A percentile compares a stretch with the other conserved stretches of the same genome.
phyloP scores from a whole-genome alignment of 345 rosid species.

The Syzygium aromaticum region DNA sequence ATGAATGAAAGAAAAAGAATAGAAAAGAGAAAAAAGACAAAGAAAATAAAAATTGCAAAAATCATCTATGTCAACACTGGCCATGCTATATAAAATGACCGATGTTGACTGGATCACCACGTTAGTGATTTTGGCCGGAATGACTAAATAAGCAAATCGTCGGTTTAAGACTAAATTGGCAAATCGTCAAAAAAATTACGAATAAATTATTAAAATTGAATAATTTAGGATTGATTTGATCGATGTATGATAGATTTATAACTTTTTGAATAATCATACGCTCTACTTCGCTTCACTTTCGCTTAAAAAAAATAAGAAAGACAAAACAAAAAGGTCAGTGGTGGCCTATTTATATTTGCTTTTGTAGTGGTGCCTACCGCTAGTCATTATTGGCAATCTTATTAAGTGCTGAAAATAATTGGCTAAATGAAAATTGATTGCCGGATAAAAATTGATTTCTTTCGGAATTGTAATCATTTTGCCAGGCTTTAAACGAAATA shows the following conservation, averaged over 20 bases:
- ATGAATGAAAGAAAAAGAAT: neutral
- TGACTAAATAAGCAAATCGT: neutral
- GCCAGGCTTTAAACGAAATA: no score
- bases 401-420: no score
- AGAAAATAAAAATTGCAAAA: neutral
- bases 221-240: neutral
- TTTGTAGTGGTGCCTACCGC: neutral
- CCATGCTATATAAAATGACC: neutral
- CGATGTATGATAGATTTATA: no score
- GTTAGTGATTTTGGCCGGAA: neutral
- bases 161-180: no score
- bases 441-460: no score
- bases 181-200: no score
- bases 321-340: neutral
- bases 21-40: neutral
- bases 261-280: no score
- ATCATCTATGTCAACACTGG: neutral
- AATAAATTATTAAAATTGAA: no score
- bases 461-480: no score
- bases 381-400: no score
- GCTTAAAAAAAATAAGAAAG: neutral
- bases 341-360: neutral
- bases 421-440: no score
- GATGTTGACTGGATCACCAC: accelerated
- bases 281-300: neutral